These are phyloP conservation scores for Hibiscus trionum DNA, from an alignment of 345 rosid species.

Conservation along the genomic window DNA sequence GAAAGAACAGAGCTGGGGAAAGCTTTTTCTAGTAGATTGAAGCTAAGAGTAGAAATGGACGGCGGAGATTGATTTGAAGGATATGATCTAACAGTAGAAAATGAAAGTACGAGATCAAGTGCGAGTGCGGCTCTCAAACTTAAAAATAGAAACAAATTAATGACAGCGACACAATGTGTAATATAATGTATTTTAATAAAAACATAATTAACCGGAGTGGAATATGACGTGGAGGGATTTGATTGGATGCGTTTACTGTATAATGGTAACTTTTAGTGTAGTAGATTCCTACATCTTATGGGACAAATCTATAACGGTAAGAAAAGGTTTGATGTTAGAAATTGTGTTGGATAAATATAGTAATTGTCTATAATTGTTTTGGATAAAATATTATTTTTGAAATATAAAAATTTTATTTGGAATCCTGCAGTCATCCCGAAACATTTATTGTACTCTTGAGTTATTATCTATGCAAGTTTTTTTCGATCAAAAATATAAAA, in stretches of 20 bases:
- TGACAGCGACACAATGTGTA: neutral
- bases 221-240: neutral
- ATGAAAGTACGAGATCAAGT: neutral
- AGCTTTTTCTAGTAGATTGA: neutral
- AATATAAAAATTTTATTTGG: neutral
- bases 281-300: neutral
- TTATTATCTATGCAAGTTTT: no score
- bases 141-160: neutral
- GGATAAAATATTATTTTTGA: neutral
- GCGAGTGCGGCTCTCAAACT: neutral
- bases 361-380: neutral
- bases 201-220: neutral
- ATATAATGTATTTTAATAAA: neutral
- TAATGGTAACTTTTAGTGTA: neutral
- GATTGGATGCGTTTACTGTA: neutral
- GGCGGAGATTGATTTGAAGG: conserved; percentile 19
- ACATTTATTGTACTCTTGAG: no score
- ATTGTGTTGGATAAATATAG: neutral
- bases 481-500: no score
- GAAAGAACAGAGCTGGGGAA: neutral
- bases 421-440: no score
- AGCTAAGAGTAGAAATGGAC: neutral
- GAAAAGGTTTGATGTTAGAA: neutral
- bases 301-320: conserved; percentile 1
- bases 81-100: conserved; percentile 21